Conservation (phyloP, 2,329 filamentous ascomycete genomes). For the Paraphaeosphaeria minitans region DNA sequence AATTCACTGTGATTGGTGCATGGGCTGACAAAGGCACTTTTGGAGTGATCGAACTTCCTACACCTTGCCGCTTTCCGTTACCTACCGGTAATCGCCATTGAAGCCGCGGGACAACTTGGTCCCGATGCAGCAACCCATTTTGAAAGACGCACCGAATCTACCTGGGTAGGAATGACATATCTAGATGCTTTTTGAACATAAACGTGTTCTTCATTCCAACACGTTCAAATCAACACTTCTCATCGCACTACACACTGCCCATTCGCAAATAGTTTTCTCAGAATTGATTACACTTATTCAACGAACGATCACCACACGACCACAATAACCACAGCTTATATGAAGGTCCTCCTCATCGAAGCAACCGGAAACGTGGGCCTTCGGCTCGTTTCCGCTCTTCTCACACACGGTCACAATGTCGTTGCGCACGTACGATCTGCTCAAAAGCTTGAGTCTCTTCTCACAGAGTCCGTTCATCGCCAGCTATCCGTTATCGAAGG, state of each 20-base stretch:
- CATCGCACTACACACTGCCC: neutral
- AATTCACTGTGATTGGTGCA: neutral
- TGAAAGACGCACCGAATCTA: slow-evolving; percentile 1
- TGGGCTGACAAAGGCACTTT: neutral
- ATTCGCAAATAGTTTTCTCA: neutral
- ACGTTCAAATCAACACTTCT: neutral
- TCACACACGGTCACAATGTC: slow-evolving; percentile 45
- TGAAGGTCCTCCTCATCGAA: slow-evolving; percentile 51
- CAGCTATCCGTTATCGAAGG: slow-evolving; percentile 46
- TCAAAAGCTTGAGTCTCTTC: slow-evolving; percentile 44
- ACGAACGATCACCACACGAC: slow-evolving; percentile 9
- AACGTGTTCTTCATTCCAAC: neutral
- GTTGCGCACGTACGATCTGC: slow-evolving; percentile 49
- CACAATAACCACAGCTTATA: slow-evolving; percentile 21
- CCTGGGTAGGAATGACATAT: neutral
- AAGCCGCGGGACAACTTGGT: neutral
- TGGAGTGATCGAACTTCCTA: neutral
- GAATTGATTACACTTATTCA: neutral
- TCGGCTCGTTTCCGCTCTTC: slow-evolving; percentile 45
- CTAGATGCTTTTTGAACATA: neutral
- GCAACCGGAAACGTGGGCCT: slow-evolving; percentile 49
- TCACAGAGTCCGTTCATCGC: slow-evolving; percentile 39
- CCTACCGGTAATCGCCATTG: neutral
- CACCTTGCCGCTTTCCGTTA: neutral
- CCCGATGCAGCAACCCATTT: neutral